These are phyloP conservation scores for Hypoxylon sp. DNA, from an alignment of 2,329 filamentous ascomycete genomes.

Conservation along the genomic window DNA sequence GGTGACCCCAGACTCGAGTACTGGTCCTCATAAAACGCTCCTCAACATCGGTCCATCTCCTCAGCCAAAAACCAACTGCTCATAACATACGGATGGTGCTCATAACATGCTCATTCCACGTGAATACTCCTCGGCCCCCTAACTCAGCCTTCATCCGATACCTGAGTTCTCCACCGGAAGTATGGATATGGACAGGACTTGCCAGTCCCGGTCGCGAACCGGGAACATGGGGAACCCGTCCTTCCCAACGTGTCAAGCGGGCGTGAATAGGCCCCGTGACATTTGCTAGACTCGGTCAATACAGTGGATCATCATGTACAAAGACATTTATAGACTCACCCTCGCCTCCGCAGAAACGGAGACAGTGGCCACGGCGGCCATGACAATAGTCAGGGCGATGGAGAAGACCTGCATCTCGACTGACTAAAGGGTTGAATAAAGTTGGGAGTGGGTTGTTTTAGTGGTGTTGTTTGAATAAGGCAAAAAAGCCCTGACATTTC, in stretches of 20 bases:
- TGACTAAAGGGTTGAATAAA: constrained; percentile 9
- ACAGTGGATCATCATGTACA: not conserved
- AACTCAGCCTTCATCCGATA: constrained; percentile 33
- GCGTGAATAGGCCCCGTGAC: constrained; percentile 27
- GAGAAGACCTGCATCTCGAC: constrained; percentile 44
- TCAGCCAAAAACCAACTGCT: constrained; percentile 30
- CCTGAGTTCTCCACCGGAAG: constrained; percentile 24
- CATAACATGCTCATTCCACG: constrained; percentile 41
- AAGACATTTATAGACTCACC: constrained; percentile 26
- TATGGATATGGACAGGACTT: constrained; percentile 32
- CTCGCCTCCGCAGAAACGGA: constrained; percentile 35
- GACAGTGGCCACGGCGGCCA: constrained; percentile 39
- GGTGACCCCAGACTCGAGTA: constrained; percentile 34
- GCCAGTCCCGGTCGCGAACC: constrained; percentile 22
- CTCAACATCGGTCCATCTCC: constrained; percentile 34
- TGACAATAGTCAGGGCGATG: constrained; percentile 42
- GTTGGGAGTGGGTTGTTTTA: constrained; percentile 27
- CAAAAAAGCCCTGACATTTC: constrained; percentile 33
- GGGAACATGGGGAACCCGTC: constrained; percentile 20
- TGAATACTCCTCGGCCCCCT: constrained; percentile 25
- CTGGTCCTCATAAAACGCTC: constrained; percentile 38
- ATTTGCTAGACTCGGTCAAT: constrained; percentile 21
- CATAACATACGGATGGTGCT: constrained; percentile 39
- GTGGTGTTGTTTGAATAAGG: constrained; percentile 38
- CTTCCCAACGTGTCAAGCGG: constrained; percentile 32